Evolutionary conservation across 129 eudicot genomes (phyloP), one percentile per base, ranked within the genome.

Genomic region (Escallonia herrerae): DNA sequence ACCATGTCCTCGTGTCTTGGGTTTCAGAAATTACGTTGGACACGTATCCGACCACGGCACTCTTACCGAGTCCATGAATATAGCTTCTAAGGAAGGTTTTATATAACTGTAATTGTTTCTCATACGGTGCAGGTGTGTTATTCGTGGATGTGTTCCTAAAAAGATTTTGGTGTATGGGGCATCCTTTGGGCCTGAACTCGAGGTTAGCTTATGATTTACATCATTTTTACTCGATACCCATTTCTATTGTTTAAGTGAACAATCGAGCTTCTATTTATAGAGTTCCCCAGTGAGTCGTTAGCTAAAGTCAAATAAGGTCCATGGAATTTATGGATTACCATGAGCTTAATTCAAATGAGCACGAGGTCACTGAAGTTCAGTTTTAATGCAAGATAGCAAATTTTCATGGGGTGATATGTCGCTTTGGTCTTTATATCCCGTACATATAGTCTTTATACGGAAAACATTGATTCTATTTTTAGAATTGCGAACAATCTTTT

Each of bases 121-220:
- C 46, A 44, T 77, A 71, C 55, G 66, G 52, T 78, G 60, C 91
- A 91, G 97, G 77, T 91, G 97, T 77, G 97, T 91, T 50, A 79
- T 91, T 73, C 97, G 97, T 59, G 97, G 97, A 51, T 91, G 97
- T 79, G 97, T 91, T 68, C 97, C 97, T 56, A 91, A 91, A 77
- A 91, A 91, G 91, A 91, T 91, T 68, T 52, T 88, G 71, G 96
- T 91, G 56, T 91, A 91, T 81, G 97, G 96, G 50, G 96, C 97
- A 65, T 40, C 83, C 40, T 91, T 77, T 77, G 96, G 97, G 65
- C 80, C 91, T 72, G 97, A 91, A 78, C 81, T 91, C 64, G 90
- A 91, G 96, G 97, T 91, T 75, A 80, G 81, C 3, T 76, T 64
- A 13, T 65, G 74, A 65, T 69, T 69, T 74, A 71, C 72, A 33